These are phyloP conservation scores for Rhododendron ferrugineum DNA, from an alignment of 148 eudicot species.

Conservation along the genomic window DNA sequence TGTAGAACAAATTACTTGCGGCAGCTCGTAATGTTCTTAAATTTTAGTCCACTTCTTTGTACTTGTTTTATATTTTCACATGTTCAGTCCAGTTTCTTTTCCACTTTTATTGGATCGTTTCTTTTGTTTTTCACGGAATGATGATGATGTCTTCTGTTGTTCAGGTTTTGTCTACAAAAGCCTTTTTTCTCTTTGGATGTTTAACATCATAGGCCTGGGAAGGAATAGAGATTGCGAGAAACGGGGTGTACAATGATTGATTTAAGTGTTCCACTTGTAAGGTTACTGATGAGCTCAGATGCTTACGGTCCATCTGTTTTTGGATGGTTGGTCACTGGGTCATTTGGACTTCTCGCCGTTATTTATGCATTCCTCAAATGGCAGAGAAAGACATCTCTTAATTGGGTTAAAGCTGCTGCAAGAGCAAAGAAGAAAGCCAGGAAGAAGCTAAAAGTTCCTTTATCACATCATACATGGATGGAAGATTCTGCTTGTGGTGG, in stretches of 20 bases:
- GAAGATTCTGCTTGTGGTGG: slow-evolving; percentile 62
- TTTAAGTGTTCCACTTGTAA: slow-evolving; percentile 33
- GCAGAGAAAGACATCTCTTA: slow-evolving; percentile 61
- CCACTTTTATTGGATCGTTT: neutral
- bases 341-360: slow-evolving; percentile 61
- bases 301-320: slow-evolving; percentile 42
- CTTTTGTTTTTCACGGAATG: neutral
- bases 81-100: neutral
- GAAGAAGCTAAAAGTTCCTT: slow-evolving; percentile 66
- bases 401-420: slow-evolving; percentile 92
- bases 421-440: slow-evolving; percentile 76
- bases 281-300: slow-evolving; percentile 41
- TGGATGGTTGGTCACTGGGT: slow-evolving; percentile 76
- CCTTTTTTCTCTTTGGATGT: neutral
- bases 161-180: slow-evolving; percentile 10
- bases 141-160: slow-evolving; percentile 1
- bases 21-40: neutral
- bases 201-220: neutral
- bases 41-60: neutral
- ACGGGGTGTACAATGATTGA: slow-evolving; percentile 41
- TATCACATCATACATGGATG: slow-evolving; percentile 75
- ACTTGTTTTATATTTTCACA: neutral
- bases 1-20: neutral
- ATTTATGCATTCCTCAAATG: slow-evolving; percentile 62
- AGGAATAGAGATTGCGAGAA: slow-evolving; percentile 14